Percentiles rank a stretch among this genome's conserved stretches.
Conservation (phyloP, 192 early-diverging fungal species). For the Dissophora ornata region DNA sequence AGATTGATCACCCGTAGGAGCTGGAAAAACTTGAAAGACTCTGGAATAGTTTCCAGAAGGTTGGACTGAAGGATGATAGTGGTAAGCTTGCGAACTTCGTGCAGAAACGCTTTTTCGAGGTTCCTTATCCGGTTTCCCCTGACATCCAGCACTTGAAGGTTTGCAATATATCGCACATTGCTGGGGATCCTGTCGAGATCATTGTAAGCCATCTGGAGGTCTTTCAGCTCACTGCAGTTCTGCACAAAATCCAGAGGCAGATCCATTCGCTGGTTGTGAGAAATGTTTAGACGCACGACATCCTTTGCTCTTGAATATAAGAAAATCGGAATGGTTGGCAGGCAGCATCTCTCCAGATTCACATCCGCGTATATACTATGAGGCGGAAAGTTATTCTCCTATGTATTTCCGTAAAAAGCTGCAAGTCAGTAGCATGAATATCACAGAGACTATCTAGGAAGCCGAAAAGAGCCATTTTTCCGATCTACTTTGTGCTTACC, state of each 20-base stretch:
- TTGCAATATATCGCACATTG: constrained; percentile 71
- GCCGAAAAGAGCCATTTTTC: background rate
- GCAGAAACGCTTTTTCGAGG: constrained; percentile 73
- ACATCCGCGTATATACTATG: constrained; percentile 66
- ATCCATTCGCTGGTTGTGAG: constrained; percentile 83
- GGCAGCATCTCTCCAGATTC: constrained; percentile 77
- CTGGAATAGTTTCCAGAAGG: constrained; percentile 75
- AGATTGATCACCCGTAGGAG: constrained; percentile 75
- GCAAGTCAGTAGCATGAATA: background rate
- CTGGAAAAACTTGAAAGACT: constrained; percentile 63
- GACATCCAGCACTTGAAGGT: constrained; percentile 80
- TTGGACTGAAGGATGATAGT: constrained; percentile 82
- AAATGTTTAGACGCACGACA: constrained; percentile 83
- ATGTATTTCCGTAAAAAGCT: background rate
- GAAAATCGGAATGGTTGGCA: constrained; percentile 85
- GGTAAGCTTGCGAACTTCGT: constrained; percentile 66
- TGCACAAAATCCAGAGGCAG: constrained; percentile 87
- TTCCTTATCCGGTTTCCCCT: constrained; percentile 79
- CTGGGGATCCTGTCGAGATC: constrained; percentile 76
- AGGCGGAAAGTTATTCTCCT: constrained; percentile 57
- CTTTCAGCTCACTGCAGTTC: constrained; percentile 72
- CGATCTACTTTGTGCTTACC: constrained; percentile 38
- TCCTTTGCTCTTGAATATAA: constrained; percentile 76
- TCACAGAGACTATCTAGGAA: background rate
- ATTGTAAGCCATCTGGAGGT: constrained; percentile 78